Conservation (phyloP, 208 protist genomes). For the Wallacemonas rigidus region DNA sequence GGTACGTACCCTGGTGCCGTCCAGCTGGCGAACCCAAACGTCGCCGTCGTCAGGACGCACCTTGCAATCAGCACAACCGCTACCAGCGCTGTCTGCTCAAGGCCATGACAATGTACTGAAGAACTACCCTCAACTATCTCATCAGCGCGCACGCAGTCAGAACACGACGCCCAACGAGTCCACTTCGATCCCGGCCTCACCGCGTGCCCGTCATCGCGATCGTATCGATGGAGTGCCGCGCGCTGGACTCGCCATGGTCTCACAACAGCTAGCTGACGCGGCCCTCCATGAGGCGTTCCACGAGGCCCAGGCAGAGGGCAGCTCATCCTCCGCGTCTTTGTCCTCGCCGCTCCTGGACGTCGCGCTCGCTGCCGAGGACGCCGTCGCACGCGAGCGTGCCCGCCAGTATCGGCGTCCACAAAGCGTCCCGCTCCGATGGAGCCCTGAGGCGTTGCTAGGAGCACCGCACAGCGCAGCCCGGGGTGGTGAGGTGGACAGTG, state of each 20-base stretch:
- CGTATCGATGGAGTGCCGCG: neutral
- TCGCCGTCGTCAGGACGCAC: too few species aligned
- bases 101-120: neutral
- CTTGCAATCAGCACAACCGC: too few species aligned
- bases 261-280: neutral
- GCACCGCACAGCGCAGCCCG: neutral
- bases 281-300: constrained; percentile 2
- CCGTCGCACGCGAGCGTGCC: constrained; percentile 3
- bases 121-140: constrained; percentile 47
- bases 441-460: neutral
- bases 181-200: neutral
- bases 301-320: neutral
- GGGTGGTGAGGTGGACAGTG: neutral
- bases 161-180: neutral
- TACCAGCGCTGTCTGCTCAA: neutral
- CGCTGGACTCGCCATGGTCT: neutral
- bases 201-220: constrained; percentile 25
- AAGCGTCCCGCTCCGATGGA: neutral
- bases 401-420: neutral
- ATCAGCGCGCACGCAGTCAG: too few species aligned
- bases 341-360: constrained; percentile 6
- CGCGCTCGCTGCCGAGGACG: constrained; percentile 4
- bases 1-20: too few species aligned
- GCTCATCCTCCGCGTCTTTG: neutral
- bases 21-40: too few species aligned